Evolutionary conservation across 1,139 yeast species (phyloP).

Genomic region (Suhomyces bolitotheri): DNA sequence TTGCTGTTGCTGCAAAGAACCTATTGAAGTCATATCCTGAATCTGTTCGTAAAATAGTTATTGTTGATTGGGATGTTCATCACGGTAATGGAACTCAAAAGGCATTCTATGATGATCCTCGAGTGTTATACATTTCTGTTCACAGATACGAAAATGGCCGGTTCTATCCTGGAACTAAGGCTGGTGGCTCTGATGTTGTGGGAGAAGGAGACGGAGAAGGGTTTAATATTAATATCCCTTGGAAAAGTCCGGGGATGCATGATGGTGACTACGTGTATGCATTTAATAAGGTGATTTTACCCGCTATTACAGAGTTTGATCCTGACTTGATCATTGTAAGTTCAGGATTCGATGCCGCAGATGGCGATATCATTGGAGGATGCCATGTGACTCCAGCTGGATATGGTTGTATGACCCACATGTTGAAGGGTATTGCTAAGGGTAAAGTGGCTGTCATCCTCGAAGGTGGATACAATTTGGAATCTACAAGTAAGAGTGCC

Average conservation of each 20-base stretch:
- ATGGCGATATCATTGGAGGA: conserved; percentile 97
- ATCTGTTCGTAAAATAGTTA: conserved; percentile 76
- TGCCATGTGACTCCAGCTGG: conserved; percentile 96
- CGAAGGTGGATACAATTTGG: conserved; percentile 96
- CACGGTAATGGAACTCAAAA: conserved; percentile 98
- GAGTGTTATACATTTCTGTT: conserved; percentile 85
- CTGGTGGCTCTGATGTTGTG: conserved; percentile 73
- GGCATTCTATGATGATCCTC: conserved; percentile 83
- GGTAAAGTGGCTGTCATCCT: conserved; percentile 88
- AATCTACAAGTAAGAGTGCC: conserved; percentile 87
- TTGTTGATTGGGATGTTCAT: conserved; percentile 97
- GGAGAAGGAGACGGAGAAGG: conserved; percentile 92
- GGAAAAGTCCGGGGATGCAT: conserved; percentile 91
- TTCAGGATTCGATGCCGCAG: conserved; percentile 98
- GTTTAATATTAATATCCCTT: conserved; percentile 83
- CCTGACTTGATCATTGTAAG: conserved; percentile 93
- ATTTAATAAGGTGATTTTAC: conserved; percentile 83
- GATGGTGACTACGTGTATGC: conserved; percentile 97
- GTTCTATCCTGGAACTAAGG: conserved; percentile 90
- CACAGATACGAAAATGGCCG: conserved; percentile 92
- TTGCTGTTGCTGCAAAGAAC: conserved; percentile 93
- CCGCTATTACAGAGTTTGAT: conserved; percentile 82
- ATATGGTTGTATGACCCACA: conserved; percentile 94
- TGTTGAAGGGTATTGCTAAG: conserved; percentile 80
- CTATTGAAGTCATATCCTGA: conserved; percentile 84